Percentiles rank a stretch among this genome's conserved stretches.
Evolutionary conservation across 1,139 yeast species (phyloP).

Genomic region (Nakaseomyces glabratus): DNA sequence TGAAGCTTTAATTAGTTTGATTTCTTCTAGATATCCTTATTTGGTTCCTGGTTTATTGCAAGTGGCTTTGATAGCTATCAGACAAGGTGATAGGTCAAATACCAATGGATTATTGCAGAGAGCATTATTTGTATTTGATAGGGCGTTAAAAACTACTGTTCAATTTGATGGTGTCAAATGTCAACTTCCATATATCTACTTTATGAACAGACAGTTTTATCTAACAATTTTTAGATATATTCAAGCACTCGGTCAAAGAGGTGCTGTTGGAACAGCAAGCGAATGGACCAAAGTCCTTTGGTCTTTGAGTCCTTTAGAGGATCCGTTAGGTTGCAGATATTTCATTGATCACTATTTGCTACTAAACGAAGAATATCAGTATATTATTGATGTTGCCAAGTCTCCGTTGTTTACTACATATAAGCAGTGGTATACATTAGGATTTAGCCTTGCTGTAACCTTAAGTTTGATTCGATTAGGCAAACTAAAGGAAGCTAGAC

Average conservation of each 20-base stretch:
- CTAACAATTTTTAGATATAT: constrained; percentile 67
- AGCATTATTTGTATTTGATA: constrained; percentile 70
- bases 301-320: constrained; percentile 66
- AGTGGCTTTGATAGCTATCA: constrained; percentile 61
- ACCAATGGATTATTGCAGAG: constrained; percentile 67
- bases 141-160: constrained; percentile 44
- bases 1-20: constrained; percentile 49
- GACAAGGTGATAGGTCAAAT: constrained; percentile 64
- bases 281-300: constrained; percentile 62
- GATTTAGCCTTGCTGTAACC: constrained; percentile 58
- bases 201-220: constrained; percentile 70
- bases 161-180: constrained; percentile 50
- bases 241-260: constrained; percentile 61
- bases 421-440: constrained; percentile 63
- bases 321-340: constrained; percentile 76
- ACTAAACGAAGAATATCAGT: constrained; percentile 55
- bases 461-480: constrained; percentile 46
- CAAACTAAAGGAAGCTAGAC: constrained; percentile 38
- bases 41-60: constrained; percentile 74
- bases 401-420: constrained; percentile 53
- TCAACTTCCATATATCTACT: constrained; percentile 68
- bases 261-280: constrained; percentile 69
- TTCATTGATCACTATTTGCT: constrained; percentile 75
- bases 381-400: constrained; percentile 45
- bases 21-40: constrained; percentile 54